Conservation (phyloP, 1,284 basidiomycete genomes). For the Bjerkandera adusta region DNA sequence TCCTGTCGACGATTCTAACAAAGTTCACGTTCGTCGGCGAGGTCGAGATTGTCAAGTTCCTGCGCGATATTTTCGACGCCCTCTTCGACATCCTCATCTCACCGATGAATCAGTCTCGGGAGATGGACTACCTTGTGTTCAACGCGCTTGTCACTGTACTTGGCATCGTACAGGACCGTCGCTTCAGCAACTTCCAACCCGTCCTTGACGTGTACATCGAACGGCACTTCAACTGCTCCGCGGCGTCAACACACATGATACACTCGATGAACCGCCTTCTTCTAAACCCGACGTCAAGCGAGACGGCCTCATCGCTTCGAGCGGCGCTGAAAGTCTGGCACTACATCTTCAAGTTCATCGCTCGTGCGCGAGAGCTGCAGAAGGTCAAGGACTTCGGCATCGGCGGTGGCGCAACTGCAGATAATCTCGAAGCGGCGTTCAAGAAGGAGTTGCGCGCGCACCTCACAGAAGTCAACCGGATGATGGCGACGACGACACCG, state of each 20-base stretch:
- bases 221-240: slow-evolving; percentile 79
- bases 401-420: slow-evolving; percentile 76
- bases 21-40: slow-evolving; percentile 93
- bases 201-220: slow-evolving; percentile 94
- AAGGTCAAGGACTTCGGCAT: slow-evolving; percentile 77
- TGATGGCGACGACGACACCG: slow-evolving; percentile 84
- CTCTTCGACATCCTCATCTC: slow-evolving; percentile 90
- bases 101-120: slow-evolving; percentile 67
- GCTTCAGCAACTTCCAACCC: slow-evolving; percentile 95
- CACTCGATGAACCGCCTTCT: slow-evolving; percentile 86
- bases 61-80: slow-evolving; percentile 90
- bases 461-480: slow-evolving; percentile 78
- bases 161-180: slow-evolving; percentile 87
- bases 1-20: slow-evolving; percentile 72
- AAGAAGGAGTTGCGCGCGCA: slow-evolving; percentile 79
- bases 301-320: slow-evolving; percentile 77
- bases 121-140: slow-evolving; percentile 88
- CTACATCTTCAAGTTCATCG: slow-evolving; percentile 93
- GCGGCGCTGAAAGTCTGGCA: slow-evolving; percentile 96
- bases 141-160: slow-evolving; percentile 89
- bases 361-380: slow-evolving; percentile 85
- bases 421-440: slow-evolving; percentile 85
- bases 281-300: slow-evolving; percentile 68
- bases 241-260: slow-evolving; percentile 80
- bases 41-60: slow-evolving; percentile 93